phyloP scores from a whole-genome alignment of 2,329 filamentous ascomycete species.

The Diaporthe ilicicola region DNA sequence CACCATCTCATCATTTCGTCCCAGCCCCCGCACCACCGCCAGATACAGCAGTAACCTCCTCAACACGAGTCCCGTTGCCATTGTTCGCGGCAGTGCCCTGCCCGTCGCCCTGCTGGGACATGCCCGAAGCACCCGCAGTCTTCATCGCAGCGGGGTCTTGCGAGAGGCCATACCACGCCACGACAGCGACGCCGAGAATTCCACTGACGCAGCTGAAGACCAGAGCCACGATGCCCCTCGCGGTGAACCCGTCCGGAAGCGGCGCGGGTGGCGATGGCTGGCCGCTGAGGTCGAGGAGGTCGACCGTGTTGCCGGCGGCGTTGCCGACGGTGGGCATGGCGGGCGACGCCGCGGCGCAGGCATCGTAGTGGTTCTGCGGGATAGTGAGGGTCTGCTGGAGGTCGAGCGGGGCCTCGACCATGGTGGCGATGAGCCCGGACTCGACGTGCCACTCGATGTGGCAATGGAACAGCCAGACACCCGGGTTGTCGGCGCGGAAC shows the following conservation, averaged over 20 bases:
- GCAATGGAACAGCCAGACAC: slow-evolving; percentile 61
- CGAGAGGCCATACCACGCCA: slow-evolving; percentile 69
- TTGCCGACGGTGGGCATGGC: slow-evolving; percentile 69
- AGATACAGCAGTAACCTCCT: neutral
- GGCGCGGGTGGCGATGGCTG: slow-evolving; percentile 42
- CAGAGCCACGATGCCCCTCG: slow-evolving; percentile 76
- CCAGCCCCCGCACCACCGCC: slow-evolving; percentile 3
- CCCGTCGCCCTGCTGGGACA: neutral
- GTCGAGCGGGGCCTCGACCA: slow-evolving; percentile 49
- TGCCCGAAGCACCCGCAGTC: neutral
- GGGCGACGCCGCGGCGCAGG: slow-evolving; percentile 51
- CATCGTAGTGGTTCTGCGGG: slow-evolving; percentile 51
- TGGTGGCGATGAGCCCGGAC: slow-evolving; percentile 54
- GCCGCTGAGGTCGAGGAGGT: slow-evolving; percentile 63
- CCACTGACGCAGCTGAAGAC: slow-evolving; percentile 76
- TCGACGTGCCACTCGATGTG: slow-evolving; percentile 67
- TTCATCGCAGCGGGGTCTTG: neutral
- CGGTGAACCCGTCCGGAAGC: slow-evolving; percentile 76
- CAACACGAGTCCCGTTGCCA: neutral
- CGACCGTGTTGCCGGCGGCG: slow-evolving; percentile 74
- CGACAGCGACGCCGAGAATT: slow-evolving; percentile 71
- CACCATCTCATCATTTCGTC: neutral
- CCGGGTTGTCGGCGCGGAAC: slow-evolving; percentile 70
- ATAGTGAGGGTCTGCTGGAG: slow-evolving; percentile 56
- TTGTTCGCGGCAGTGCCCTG: neutral